Conservation (phyloP, 2,329 filamentous ascomycete species). For the Aspergillus sp. region DNA sequence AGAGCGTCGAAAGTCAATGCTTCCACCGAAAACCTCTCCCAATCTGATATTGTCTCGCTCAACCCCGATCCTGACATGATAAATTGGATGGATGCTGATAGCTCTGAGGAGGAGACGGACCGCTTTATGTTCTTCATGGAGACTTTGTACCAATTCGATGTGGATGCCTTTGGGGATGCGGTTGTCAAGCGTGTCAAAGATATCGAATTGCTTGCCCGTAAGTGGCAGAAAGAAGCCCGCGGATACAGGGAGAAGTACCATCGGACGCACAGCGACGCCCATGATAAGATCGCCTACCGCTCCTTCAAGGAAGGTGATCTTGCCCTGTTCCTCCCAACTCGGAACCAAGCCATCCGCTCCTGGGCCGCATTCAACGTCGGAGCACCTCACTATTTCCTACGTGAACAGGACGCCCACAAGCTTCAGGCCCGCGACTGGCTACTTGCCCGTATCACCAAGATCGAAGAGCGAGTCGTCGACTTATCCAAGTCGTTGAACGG, state of each 20-base stretch:
- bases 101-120: conserved; percentile 59
- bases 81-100: conserved; percentile 71
- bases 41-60: conserved; percentile 30
- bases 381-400: conserved; percentile 92
- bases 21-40: conserved; percentile 28
- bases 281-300: conserved; percentile 92
- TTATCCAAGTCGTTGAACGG: conserved; percentile 68
- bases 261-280: conserved; percentile 70
- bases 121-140: conserved; percentile 70
- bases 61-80: conserved; percentile 63
- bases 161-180: conserved; percentile 76
- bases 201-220: conserved; percentile 84
- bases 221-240: conserved; percentile 83
- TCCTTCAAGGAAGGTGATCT: conserved; percentile 96
- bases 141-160: conserved; percentile 69
- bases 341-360: conserved; percentile 87
- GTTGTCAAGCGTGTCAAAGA: conserved; percentile 87
- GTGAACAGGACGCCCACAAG: conserved; percentile 83
- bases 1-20: conserved; percentile 54
- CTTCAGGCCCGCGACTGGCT: conserved; percentile 86
- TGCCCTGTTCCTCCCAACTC: conserved; percentile 85
- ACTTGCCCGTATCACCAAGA: conserved; percentile 83
- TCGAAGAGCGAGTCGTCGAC: conserved; percentile 91
- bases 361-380: conserved; percentile 99
- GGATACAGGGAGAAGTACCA: conserved; percentile 84